Base-by-base conservation (phyloP, 495 filamentous ascomycete species). In the Bryoglossum gracile region DNA sequence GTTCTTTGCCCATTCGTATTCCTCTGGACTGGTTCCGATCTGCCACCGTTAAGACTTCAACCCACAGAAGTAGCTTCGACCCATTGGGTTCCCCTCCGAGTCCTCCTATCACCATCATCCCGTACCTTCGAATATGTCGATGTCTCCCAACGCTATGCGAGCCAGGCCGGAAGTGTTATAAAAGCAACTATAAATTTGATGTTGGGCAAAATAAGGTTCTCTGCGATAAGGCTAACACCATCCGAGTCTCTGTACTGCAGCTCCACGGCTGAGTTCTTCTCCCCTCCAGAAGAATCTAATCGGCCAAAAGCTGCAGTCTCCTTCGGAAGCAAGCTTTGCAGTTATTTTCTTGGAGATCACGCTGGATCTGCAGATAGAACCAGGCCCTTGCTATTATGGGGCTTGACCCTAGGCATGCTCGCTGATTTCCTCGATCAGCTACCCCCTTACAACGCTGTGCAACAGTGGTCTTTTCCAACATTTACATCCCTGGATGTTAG, bases 1-100 rank as follows among this genome's bases (percentile, higher is more conserved):
- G 82, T 89, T 2, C 75, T 89, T 4, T 88, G 83, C 51, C 83
- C 85, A 0, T 89, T 83, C 60, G 68, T 90, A 37, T 89, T 81
- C 58, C 66, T 90, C 18, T 61, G 77, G 25, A 83, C 77, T 10
- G 71, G 68, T 21, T 74, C 73, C 33, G 65, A 75, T 25, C 66
- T 78, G 8, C 80, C 82, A 1, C 64, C 75, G 8, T 68, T 89
- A 13, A 68, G 68, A 16, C 67, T 89, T 18, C 84, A 89, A 56
- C 82, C 83, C 1, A 74, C 79, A 3, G 86, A 90, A 65, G 82
- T 88, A 8, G 80, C 78, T 24, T 83, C 84, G 1, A 78, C 76
- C 3, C 86, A 90, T 62, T 90, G 86, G 86, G 82, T 90, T 17
- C 76, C 86, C 6, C 62, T 89, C 1, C 70, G 76, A 45, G 74